Evolutionary conservation across 306 rosid species (phyloP).

Genomic region (Vicia faba): DNA sequence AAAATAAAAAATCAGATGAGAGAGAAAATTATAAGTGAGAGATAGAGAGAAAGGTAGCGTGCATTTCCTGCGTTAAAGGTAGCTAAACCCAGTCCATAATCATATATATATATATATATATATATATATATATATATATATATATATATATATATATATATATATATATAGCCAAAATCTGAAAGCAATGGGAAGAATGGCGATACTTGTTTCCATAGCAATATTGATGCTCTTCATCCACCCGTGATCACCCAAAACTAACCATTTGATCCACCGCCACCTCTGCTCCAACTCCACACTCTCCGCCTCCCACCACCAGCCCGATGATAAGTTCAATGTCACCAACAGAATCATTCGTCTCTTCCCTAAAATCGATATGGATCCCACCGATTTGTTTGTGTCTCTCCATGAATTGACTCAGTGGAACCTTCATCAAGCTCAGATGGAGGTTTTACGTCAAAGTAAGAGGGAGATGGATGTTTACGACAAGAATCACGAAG

Average conservation of each 20-base stretch:
- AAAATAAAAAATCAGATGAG: no score
- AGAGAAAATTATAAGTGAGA: no score
- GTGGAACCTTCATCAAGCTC: constrained; percentile 71
- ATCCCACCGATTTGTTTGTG: constrained; percentile 65
- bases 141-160: no score
- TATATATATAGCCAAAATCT: no score
- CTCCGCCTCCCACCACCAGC: no score
- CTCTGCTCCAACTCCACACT: no score
- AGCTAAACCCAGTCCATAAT: no score
- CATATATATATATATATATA: no score
- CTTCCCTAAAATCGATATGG: constrained; percentile 74
- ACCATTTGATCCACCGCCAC: neutral
- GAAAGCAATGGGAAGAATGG: no score
- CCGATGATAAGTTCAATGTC: constrained; percentile 66
- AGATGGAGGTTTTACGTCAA: constrained; percentile 60
- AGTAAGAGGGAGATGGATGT: constrained; percentile 70
- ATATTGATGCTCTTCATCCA: neutral
- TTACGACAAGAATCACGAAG: constrained; percentile 80
- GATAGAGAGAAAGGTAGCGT: no score
- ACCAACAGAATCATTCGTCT: constrained; percentile 54
- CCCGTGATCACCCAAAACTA: neutral
- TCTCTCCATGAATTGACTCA: constrained; percentile 62
- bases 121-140: no score
- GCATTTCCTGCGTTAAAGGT: no score
- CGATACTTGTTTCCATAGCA: neutral